Evolutionary conservation across 495 filamentous ascomycete genomes (phyloP), one percentile per base, ranked within the genome.

Genomic region (Xylaria intraflava): DNA sequence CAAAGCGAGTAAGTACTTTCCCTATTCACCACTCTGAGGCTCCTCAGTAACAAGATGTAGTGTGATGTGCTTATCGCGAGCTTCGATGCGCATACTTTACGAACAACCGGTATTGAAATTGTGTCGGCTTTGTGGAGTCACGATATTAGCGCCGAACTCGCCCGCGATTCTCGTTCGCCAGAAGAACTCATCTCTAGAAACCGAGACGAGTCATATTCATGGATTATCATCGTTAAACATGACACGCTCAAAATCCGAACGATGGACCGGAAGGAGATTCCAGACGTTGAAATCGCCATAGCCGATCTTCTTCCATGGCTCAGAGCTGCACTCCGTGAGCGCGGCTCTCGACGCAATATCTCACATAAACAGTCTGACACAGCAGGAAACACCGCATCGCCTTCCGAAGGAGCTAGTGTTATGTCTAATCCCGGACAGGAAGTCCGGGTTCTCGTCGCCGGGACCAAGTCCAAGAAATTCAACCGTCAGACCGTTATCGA

Each of bases 61-160:
- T 96, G 90, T 65, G 90, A 97, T 67, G 86, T 95, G 10, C 81
- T 96, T 6, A 83, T 98, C 41, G 86, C 89, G 8, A 88, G 87
- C 59, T 94, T 93, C 63, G 89, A 95, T 60, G 71, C 86, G 1
- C 77, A 80, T 2, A 80, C 87, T 7, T 81, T 96, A 14, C 83
- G 88, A 29, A 86, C 88, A 6, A 78, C 81, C 71, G 78, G 90
- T 11, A 74, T 95, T 33, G 83, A 86, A 53, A 73, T 97, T 14
- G 70, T 95, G 6, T 82, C 86, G 42, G 81, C 84, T 23, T 78
- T 98, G 12, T 96, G 93, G 88, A 70, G 79, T 17, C 83, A 87
- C 61, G 83, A 85, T 53, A 88, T 96, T 62, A 91, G 82, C 49
- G 89, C 94, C n/a, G 93, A 97, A 72, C 78, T 98, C 9, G 88